Base-by-base conservation (phyloP, 257 asterid species). In the Thymus mandschuricus region DNA sequence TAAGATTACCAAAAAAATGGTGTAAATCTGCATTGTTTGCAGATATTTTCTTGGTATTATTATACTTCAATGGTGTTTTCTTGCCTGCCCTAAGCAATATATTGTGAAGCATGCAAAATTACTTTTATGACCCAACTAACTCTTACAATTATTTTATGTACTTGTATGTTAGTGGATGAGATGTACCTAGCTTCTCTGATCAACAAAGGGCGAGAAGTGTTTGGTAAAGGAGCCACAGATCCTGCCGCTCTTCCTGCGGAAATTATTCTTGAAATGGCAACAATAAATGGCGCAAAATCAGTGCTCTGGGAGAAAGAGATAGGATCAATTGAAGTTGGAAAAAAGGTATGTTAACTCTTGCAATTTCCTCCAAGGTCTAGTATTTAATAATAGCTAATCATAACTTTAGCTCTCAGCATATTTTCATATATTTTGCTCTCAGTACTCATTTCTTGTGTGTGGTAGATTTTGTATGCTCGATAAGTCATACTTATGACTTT, bases 131-230 rank as follows among this genome's bases (percentile, higher is more conserved):
- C 67, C 4, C 31, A 3, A 12, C 38, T 62, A 62, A 10, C 34
- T 41, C 6, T 62, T 27, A n/a, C 28, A 6, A 12, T 43, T 49
- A 40, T 28, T 62, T 54, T 3, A 28, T 55, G n/a, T 21, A 8
- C 60, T 55, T 48, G 34, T 64, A 33, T 76, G 80, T 73, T 62
- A 90, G 96, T 90, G 77, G 97, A 90, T 75, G 96, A 90, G 81
- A 90, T 90, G 97, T 90, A 90, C 84, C 84, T 90, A 50, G 96
- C 97, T 46, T 90, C 96, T 71, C 81, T 90, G 65, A 85, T 90
- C 79, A 90, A 88, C 80, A 90, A 86, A 86, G 96, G 97, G 21
- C 85, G 92, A 49, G 90, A 85, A 78, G 97, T 82, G 61, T 83
- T 85, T 28, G 4, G 73, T 28, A 81, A 65, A 54, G 94, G 90